phyloP scores from a whole-genome alignment of 2,329 filamentous ascomycete species.

The Hypoxylon sp. region DNA sequence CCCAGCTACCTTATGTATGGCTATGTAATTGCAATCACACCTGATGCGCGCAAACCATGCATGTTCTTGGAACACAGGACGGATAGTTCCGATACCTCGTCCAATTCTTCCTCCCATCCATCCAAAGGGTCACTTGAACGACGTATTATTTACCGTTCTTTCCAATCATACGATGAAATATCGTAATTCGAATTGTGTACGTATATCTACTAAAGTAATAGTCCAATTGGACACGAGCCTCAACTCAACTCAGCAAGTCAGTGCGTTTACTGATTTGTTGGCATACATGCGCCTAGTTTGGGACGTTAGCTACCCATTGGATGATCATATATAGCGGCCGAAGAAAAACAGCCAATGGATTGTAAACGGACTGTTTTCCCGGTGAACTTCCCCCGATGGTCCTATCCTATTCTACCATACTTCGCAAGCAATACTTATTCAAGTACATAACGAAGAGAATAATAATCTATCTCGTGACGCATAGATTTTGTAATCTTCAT shows the following conservation, averaged over 20 bases:
- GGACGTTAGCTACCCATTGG: conserved; percentile 40
- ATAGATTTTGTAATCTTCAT: conserved; percentile 8
- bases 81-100: conserved; percentile 41
- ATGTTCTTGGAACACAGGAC: conserved; percentile 40
- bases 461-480: conserved; percentile 19
- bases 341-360: conserved; percentile 38
- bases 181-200: conserved; percentile 42
- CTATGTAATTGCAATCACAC: conserved; percentile 44
- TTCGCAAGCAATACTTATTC: conserved; percentile 27
- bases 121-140: conserved; percentile 38
- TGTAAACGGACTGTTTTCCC: conserved; percentile 41
- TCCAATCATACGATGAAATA: conserved; percentile 46
- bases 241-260: conserved; percentile 36
- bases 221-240: conserved; percentile 43
- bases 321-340: conserved; percentile 34
- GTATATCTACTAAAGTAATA: conserved; percentile 31
- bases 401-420: conserved; percentile 39
- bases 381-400: conserved; percentile 29
- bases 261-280: conserved; percentile 44
- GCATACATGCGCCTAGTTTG: conserved; percentile 40
- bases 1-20: not conserved
- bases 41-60: conserved; percentile 45
- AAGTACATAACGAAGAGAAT: conserved; percentile 14
- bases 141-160: conserved; percentile 30
- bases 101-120: conserved; percentile 22